Percentiles rank a stretch among this genome's conserved stretches.
Conservation (phyloP, 768 basidiomycete genomes). For the Tremella yokohamensis region DNA sequence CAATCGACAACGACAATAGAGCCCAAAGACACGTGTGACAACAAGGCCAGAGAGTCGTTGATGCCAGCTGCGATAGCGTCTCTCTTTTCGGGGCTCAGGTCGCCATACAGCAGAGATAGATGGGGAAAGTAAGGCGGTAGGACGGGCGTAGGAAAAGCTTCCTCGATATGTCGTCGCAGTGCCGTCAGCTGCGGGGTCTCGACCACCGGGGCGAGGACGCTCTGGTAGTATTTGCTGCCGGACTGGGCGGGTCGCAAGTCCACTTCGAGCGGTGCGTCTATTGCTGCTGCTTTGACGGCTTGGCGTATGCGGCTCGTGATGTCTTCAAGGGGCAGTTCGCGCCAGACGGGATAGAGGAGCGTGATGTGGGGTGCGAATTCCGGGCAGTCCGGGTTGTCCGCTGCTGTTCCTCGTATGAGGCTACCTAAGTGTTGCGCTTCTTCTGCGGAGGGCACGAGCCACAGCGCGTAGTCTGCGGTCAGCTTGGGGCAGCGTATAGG, state of each 20-base stretch:
- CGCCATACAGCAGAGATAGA: constrained; percentile 36
- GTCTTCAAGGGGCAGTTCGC: too few species aligned
- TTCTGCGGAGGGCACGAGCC: not conserved
- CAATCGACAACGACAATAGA: too few species aligned
- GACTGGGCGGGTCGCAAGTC: constrained; percentile 19
- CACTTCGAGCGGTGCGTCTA: constrained; percentile 1
- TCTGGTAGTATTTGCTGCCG: constrained; percentile 31
- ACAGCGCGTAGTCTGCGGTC: constrained; percentile 2
- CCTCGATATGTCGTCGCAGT: constrained; percentile 19
- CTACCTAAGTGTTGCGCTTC: not conserved
- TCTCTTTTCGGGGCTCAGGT: constrained; percentile 8
- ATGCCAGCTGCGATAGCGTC: too few species aligned
- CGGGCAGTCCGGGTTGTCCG: too few species aligned
- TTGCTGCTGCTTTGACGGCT: not conserved
- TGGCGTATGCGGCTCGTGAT: not conserved
- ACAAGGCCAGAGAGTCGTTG: too few species aligned
- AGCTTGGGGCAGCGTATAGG: too few species aligned
- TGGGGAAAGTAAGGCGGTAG: constrained; percentile 33
- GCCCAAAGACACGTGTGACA: too few species aligned
- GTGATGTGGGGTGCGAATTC: too few species aligned
- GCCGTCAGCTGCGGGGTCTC: constrained; percentile 7
- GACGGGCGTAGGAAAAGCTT: not conserved
- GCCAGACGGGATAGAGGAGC: too few species aligned
- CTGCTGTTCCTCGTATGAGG: too few species aligned
- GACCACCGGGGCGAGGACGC: constrained; percentile 26